These are phyloP conservation scores for Saccharum spontaneum DNA, from an alignment of 176 grass and related monocot genomes.

Conservation along the genomic window DNA sequence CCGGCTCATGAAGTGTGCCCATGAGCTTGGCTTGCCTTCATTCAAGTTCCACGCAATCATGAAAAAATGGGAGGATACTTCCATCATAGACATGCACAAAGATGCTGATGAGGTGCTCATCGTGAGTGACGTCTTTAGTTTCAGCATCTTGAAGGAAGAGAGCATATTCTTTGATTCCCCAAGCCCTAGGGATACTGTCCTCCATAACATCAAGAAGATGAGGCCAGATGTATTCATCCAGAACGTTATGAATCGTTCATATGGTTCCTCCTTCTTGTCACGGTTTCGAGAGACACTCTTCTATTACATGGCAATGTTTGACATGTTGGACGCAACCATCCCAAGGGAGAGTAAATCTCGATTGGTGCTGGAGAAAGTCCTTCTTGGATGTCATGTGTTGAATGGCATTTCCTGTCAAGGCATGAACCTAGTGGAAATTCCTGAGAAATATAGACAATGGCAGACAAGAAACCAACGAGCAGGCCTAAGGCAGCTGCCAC, in stretches of 20 bases:
- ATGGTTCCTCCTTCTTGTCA: not conserved
- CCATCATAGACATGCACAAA: too few relatives aligned
- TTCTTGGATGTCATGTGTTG: not conserved
- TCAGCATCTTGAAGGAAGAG: too few relatives aligned
- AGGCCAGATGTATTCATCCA: too few relatives aligned
- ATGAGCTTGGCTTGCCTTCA: conserved; percentile 11
- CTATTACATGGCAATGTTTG: too few relatives aligned
- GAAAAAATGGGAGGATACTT: too few relatives aligned
- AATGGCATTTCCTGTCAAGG: not conserved
- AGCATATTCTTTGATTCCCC: too few relatives aligned
- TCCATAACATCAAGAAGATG: too few relatives aligned
- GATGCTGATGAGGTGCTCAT: too few relatives aligned
- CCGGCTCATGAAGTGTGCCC: conserved; percentile 19
- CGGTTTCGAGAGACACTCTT: not conserved
- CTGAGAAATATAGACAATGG: conserved; percentile 59
- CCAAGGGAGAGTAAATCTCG: not conserved
- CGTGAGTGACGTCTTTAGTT: too few relatives aligned
- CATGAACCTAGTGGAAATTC: not conserved
- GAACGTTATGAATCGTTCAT: too few relatives aligned
- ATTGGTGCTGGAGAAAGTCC: not conserved
- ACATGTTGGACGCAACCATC: too few relatives aligned
- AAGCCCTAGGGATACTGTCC: too few relatives aligned
- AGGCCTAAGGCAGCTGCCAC: conserved; percentile 45
- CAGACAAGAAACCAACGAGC: conserved; percentile 42
- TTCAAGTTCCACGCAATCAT: not conserved